phyloP scores from a whole-genome alignment of 1,284 basidiomycete genomes.

The Laetiporus sulphureus region DNA sequence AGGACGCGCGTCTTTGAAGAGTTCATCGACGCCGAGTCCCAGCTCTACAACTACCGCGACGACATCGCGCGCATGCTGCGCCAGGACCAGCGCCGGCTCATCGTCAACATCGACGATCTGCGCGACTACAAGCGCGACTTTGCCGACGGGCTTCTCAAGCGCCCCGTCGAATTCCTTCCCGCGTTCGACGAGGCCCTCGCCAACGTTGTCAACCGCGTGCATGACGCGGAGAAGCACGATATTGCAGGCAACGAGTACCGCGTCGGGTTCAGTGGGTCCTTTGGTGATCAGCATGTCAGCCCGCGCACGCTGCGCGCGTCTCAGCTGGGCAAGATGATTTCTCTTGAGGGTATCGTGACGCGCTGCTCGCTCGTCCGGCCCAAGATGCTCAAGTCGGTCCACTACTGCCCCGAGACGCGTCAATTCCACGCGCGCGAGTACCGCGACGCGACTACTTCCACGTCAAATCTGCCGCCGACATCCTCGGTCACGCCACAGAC shows the following conservation, averaged over 20 bases:
- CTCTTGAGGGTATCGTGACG: conserved; percentile 96
- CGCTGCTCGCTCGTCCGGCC: conserved; percentile 97
- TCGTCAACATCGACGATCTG: conserved; percentile 95
- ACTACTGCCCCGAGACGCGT: conserved; percentile 86
- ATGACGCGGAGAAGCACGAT: conserved; percentile 81
- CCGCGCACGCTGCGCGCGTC: conserved; percentile 86
- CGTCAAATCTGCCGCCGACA: conserved; percentile 82
- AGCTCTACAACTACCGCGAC: conserved; percentile 80
- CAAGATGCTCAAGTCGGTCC: conserved; percentile 96
- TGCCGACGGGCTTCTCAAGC: conserved; percentile 78
- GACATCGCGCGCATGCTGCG: conserved; percentile 84
- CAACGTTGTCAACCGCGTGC: conserved; percentile 69
- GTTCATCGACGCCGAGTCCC: conserved; percentile 79
- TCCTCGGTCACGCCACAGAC: conserved; percentile 89
- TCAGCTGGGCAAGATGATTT: conserved; percentile 95
- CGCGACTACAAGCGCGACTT: conserved; percentile 88
- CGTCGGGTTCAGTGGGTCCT: conserved; percentile 96
- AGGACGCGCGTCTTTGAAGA: conserved; percentile 80
- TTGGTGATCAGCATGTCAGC: conserved; percentile 97
- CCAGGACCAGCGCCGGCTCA: conserved; percentile 80
- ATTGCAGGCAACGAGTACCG: conserved; percentile 76
- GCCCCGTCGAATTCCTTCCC: conserved; percentile 86
- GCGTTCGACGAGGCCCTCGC: conserved; percentile 86
- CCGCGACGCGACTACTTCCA: conserved; percentile 86
- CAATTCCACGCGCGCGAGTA: conserved; percentile 89